These are phyloP conservation scores for Populus simonii DNA, from an alignment of 345 rosid species.

Conservation along the genomic window DNA sequence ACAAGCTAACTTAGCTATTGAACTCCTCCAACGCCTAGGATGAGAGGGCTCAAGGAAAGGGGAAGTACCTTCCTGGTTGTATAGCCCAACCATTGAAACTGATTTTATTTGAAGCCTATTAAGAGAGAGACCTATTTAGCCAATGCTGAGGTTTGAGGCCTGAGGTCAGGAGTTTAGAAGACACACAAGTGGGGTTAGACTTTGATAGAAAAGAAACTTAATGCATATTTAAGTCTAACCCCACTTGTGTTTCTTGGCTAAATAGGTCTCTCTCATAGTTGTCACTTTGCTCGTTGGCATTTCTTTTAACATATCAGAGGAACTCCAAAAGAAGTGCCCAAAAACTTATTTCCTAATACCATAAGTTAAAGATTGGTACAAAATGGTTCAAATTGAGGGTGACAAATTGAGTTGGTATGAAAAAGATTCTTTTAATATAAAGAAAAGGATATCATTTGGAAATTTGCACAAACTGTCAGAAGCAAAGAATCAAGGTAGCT, in stretches of 20 bases:
- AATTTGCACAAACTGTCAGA: not conserved
- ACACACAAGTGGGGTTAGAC: not conserved
- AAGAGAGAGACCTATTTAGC: not conserved
- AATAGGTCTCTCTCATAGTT: not conserved
- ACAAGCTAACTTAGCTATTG: not conserved
- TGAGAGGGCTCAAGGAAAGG: not conserved
- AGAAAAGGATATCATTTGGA: not conserved
- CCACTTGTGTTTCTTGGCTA: not conserved
- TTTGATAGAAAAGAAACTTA: not conserved
- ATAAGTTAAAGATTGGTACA: not conserved
- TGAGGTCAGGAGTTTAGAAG: not conserved
- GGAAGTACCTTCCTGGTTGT: not conserved
- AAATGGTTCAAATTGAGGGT: not conserved
- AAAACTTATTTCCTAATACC: not conserved
- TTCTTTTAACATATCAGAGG: not conserved
- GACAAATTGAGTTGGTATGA: not conserved
- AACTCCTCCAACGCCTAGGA: not conserved
- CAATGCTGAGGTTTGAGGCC: not conserved
- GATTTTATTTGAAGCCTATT: not conserved
- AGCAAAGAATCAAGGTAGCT: not conserved
- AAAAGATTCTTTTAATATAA: not conserved
- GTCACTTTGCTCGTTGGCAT: not conserved
- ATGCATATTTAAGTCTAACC: not conserved
- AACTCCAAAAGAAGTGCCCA: not conserved
- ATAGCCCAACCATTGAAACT: not conserved